These are phyloP conservation scores for Jamesozyma lodderae DNA, from an alignment of 805 yeast species.

Conservation along the genomic window DNA sequence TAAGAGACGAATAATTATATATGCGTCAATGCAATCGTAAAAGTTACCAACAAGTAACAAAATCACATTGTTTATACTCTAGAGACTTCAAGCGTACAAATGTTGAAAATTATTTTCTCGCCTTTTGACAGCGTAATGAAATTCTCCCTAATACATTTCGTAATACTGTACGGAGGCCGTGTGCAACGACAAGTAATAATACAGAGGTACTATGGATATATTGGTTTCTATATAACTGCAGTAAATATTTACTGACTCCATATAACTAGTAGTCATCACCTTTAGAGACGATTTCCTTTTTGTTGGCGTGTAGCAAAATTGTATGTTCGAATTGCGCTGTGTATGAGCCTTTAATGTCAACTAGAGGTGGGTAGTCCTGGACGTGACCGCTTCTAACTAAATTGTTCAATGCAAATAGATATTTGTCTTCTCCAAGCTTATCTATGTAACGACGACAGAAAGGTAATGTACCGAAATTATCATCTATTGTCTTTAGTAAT, in stretches of 20 bases:
- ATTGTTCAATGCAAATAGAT: conserved; percentile 75
- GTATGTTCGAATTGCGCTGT: conserved; percentile 98
- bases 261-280: conserved; percentile 78
- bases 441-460: conserved; percentile 95
- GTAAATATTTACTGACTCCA: not conserved
- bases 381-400: conserved; percentile 82
- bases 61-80: not conserved
- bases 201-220: not conserved
- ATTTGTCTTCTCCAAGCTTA: conserved; percentile 84
- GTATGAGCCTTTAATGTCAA: conserved; percentile 73
- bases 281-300: conserved; percentile 87
- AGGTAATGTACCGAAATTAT: conserved; percentile 87
- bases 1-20: no score
- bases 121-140: not conserved
- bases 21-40: no score
- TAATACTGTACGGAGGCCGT: not conserved
- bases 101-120: not conserved
- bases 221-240: not conserved
- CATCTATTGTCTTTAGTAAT: conserved; percentile 60
- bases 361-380: conserved; percentile 88
- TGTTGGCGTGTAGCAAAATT: conserved; percentile 76
- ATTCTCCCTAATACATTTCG: not conserved
- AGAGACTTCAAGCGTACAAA: not conserved
- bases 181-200: not conserved
- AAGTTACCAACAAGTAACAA: not conserved